Conservation (phyloP, 164 flowering plant species). For the Kingdonia uniflora region DNA sequence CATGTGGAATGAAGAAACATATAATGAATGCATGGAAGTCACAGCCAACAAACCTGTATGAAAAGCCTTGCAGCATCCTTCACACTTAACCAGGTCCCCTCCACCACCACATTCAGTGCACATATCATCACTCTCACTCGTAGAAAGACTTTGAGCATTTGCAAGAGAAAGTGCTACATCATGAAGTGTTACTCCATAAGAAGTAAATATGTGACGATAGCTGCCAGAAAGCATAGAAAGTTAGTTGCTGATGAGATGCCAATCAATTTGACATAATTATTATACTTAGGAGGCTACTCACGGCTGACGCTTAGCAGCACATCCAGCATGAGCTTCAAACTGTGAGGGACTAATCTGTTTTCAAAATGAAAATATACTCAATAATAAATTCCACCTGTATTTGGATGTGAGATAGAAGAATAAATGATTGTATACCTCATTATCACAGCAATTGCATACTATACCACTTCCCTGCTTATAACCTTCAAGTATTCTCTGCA, state of each 20-base stretch:
- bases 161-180: constrained; percentile 70
- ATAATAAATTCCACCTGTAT: neutral
- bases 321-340: constrained; percentile 97
- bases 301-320: constrained; percentile 94
- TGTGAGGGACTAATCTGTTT: constrained; percentile 86
- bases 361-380: neutral
- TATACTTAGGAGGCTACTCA: constrained; percentile 28
- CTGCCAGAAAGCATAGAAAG: constrained; percentile 25
- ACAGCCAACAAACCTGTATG: constrained; percentile 46
- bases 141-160: constrained; percentile 47
- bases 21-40: neutral
- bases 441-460: constrained; percentile 56
- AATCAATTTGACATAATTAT: neutral
- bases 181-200: constrained; percentile 75
- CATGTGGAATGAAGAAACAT: neutral
- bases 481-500: constrained; percentile 57
- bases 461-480: constrained; percentile 79
- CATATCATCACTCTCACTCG: constrained; percentile 59
- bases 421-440: constrained; percentile 29
- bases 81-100: constrained; percentile 56
- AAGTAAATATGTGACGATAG: constrained; percentile 76
- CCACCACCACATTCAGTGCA: constrained; percentile 82
- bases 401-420: neutral
- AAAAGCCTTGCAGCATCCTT: constrained; percentile 71
- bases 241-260: neutral